Percentiles rank a stretch among this genome's conserved stretches.
phyloP scores from a whole-genome alignment of 352 stramenopile genomes.

The Globisporangium heterothallicum region DNA sequence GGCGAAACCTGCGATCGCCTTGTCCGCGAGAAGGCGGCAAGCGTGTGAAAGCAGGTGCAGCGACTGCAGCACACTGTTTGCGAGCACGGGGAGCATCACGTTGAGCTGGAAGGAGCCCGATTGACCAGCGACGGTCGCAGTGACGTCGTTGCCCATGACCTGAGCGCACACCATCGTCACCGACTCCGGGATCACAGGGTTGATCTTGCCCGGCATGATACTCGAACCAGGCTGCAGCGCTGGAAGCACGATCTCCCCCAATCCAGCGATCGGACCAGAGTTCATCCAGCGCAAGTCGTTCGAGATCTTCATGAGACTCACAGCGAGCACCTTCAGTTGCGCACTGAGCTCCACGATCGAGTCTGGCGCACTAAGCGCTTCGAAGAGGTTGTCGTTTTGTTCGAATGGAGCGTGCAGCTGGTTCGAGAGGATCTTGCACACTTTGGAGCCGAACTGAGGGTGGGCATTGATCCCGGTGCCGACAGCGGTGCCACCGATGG shows the following conservation, averaged over 20 bases:
- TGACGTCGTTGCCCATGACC: constrained; percentile 55
- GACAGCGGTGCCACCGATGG: constrained; percentile 54
- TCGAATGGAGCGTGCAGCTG: constrained; percentile 35
- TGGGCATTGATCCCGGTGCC: constrained; percentile 62
- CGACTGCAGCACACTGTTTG: constrained; percentile 45
- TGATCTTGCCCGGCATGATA: constrained; percentile 98
- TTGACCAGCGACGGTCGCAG: constrained; percentile 41
- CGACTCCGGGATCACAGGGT: constrained; percentile 72
- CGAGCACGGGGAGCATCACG: constrained; percentile 53
- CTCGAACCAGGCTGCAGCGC: constrained; percentile 90
- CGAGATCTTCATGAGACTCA: constrained; percentile 93
- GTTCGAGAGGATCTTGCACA: constrained; percentile 32
- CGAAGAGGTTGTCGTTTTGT: constrained; percentile 59
- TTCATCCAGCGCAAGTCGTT: constrained; percentile 92
- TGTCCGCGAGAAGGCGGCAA: constrained; percentile 34
- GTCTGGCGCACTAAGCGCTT: constrained; percentile 91
- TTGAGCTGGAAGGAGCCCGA: constrained; percentile 55
- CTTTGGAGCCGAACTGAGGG: constrained; percentile 34
- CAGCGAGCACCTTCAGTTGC: constrained; percentile 88
- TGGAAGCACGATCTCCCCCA: constrained; percentile 89
- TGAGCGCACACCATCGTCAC: constrained; percentile 55
- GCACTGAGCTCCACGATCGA: constrained; percentile 90
- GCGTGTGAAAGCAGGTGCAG: constrained; percentile 32
- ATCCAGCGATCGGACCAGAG: constrained; percentile 89
- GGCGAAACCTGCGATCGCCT: constrained; percentile 36